phyloP scores from a whole-genome alignment of 2,329 filamentous ascomycete species.

The Xylariaceae sp. region DNA sequence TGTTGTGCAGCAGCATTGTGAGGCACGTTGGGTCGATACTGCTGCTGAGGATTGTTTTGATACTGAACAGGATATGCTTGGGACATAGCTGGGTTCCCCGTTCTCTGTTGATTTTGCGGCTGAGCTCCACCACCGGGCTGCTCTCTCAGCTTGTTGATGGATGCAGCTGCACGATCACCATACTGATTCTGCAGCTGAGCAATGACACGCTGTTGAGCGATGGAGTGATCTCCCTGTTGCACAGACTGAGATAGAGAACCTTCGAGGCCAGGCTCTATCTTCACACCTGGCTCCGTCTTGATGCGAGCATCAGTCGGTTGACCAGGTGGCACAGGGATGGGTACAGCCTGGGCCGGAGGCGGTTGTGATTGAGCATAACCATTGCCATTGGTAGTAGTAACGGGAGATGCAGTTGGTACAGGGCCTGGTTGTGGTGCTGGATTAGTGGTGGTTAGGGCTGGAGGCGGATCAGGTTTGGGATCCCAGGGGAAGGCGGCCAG shows the following conservation, averaged over 20 bases:
- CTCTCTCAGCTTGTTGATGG: conserved; percentile 65
- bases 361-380: conserved; percentile 39
- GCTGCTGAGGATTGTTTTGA: conserved; percentile 41
- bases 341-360: conserved; percentile 29
- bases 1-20: conserved; percentile 34
- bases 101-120: conserved; percentile 36
- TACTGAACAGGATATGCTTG: conserved; percentile 35
- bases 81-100: conserved; percentile 29
- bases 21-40: conserved; percentile 30
- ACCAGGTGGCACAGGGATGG: conserved; percentile 33
- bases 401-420: conserved; percentile 30
- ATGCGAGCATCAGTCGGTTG: conserved; percentile 44
- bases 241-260: conserved; percentile 29
- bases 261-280: conserved; percentile 54
- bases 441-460: conserved; percentile 48
- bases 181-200: conserved; percentile 64
- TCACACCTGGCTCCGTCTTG: conserved; percentile 54
- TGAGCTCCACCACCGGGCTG: conserved; percentile 36
- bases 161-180: conserved; percentile 67
- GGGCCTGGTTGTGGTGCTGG: conserved; percentile 32
- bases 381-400: conserved; percentile 37
- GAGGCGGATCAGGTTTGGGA: conserved; percentile 72
- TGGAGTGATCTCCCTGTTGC: conserved; percentile 16
- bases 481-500: conserved; percentile 96
- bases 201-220: conserved; percentile 52